These are phyloP conservation scores for Phytopythium chamaehyphon DNA, from an alignment of 352 stramenopile genomes.

Conservation along the genomic window DNA sequence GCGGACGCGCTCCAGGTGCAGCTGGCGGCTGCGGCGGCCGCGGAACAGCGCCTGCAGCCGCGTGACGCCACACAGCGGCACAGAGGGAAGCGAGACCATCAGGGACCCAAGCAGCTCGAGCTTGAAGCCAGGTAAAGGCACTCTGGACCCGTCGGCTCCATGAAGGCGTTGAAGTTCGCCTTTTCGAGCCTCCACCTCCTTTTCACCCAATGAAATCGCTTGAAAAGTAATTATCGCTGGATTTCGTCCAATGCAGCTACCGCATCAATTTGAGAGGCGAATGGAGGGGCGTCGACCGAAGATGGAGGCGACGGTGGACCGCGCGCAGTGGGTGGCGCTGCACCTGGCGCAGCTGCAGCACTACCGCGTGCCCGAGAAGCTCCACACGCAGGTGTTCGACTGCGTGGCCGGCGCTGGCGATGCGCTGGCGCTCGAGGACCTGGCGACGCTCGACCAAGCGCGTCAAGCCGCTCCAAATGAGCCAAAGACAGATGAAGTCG, in stretches of 20 bases:
- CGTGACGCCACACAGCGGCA: constrained; percentile 13
- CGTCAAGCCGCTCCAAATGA: neutral
- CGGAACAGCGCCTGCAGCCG: constrained; percentile 59
- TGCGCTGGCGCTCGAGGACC: constrained; percentile 16
- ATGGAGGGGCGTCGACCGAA: neutral
- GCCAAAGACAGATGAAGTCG: neutral
- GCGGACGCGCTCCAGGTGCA: constrained; percentile 53
- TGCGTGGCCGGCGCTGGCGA: constrained; percentile 17
- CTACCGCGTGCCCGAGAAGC: constrained; percentile 27
- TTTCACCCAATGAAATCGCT: too few relatives aligned
- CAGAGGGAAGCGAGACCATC: too few relatives aligned
- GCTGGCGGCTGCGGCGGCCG: constrained; percentile 36
- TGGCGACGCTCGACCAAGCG: constrained; percentile 8
- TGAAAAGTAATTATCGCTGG: too few relatives aligned
- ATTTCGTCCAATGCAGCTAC: too few relatives aligned
- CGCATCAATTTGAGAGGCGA: too few relatives aligned
- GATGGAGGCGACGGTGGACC: neutral
- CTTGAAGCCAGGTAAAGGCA: too few relatives aligned
- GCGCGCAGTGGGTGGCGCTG: constrained; percentile 25
- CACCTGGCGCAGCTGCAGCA: constrained; percentile 39
- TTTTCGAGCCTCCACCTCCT: too few relatives aligned
- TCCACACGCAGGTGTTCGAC: constrained; percentile 29
- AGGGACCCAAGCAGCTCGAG: neutral
- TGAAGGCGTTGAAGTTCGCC: too few relatives aligned
- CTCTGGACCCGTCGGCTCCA: too few relatives aligned